Evolutionary conservation across 1,284 basidiomycete species (phyloP), one percentile per base, ranked within the genome.

Genomic region (Ceratobasidium sp.): DNA sequence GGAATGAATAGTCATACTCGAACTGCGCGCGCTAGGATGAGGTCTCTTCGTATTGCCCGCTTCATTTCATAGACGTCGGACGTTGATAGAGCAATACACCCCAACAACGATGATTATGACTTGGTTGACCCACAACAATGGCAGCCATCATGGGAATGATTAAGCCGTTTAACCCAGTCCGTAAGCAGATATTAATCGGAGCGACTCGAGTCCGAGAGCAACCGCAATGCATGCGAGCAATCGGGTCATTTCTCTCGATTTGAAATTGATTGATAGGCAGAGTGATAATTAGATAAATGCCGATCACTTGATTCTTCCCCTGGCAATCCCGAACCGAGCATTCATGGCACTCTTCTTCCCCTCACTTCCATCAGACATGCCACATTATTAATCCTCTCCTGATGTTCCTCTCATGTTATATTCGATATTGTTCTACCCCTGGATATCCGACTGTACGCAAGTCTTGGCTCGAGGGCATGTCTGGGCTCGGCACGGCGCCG

Each of bases 1-100:
- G 89, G 89, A 13, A 78, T 91, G 75, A 92, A 92, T 75, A 86
- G 85, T 68, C 90, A 92, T 74, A 86, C 87, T 22, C 81, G 83
- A 27, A 84, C 85, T 1, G 89, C 89, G 15, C 83, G 80, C 72
- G 81, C 80, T 72, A 79, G 82, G 58, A 84, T 90, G 84, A 76
- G 77, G 67, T 81, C 82, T 72, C 74, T 85, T 27, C 75, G 82
- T 53, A 76, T 87, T 1, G 86, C 86, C 15, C 80, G 75, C 65
- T 72, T 84, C 68, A 74, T 60, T 27, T 32, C 67, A 47, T 50
- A 67, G 29, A 53, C 29, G 7, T 6, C 27, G 50, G 50, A 5
- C 7, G 22, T 32, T n/a, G 45, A 49, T 12, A 49, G 20, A 7
- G 22, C 45, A 17, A n/a, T n/a, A n/a, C n/a, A n/a, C n/a, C n/a